phyloP scores from a whole-genome alignment of 2,329 filamentous ascomycete species.

The Talaromyces rugulosus region DNA sequence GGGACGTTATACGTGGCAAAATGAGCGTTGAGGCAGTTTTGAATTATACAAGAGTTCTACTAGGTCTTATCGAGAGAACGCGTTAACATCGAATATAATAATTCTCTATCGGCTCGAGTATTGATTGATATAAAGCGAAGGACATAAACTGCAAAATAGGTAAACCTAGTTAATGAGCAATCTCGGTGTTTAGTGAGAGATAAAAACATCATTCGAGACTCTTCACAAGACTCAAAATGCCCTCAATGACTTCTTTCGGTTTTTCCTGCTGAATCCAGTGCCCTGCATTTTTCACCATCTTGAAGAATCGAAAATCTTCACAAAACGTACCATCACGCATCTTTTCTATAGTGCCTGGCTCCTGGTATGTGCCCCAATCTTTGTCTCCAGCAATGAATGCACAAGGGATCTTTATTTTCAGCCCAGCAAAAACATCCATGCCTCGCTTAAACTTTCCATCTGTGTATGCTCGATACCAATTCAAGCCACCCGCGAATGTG shows the following conservation, averaged over 20 bases:
- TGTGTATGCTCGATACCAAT: slow-evolving; percentile 63
- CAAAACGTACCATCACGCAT: slow-evolving; percentile 46
- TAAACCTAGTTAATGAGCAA: neutral
- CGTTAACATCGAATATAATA: neutral
- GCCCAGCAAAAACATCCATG: slow-evolving; percentile 57
- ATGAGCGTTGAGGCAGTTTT: too few species aligned
- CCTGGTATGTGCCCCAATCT: slow-evolving; percentile 67
- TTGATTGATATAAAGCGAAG: neutral
- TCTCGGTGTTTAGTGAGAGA: neutral
- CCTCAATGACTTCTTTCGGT: slow-evolving; percentile 50
- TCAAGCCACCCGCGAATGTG: slow-evolving; percentile 62
- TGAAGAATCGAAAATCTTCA: slow-evolving; percentile 49
- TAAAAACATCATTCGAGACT: slow-evolving; percentile 3
- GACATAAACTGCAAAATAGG: neutral
- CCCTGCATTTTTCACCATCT: slow-evolving; percentile 56
- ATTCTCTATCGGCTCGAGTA: too few species aligned
- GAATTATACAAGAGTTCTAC: too few species aligned
- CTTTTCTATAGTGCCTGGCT: slow-evolving; percentile 59
- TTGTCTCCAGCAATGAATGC: slow-evolving; percentile 57
- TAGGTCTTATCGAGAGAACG: neutral
- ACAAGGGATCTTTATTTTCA: slow-evolving; percentile 58
- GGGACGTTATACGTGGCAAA: too few species aligned
- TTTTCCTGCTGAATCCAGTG: slow-evolving; percentile 69
- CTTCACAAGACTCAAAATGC: slow-evolving; percentile 41
- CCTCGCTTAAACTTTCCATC: slow-evolving; percentile 44